phyloP scores from a whole-genome alignment of 2,329 filamentous ascomycete genomes.

The Colletotrichum sansevieriae region DNA sequence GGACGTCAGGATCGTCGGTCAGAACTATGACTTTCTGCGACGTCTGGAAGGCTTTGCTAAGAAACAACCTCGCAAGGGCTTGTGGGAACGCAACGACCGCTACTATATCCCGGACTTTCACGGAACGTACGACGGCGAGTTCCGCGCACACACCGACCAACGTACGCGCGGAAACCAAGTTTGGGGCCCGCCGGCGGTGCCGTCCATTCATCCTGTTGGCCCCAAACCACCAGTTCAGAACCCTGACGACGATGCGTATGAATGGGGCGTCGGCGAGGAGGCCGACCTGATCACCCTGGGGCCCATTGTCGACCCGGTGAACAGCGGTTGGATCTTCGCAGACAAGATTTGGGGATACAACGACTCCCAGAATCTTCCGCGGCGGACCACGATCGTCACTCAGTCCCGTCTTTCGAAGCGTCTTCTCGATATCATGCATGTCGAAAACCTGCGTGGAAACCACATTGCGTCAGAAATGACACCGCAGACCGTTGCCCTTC shows the following conservation, averaged over 20 bases:
- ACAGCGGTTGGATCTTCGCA: constrained; percentile 79
- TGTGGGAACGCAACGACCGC: constrained; percentile 80
- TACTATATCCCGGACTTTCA: constrained; percentile 80
- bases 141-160: constrained; percentile 73
- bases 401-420: constrained; percentile 80
- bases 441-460: constrained; percentile 79
- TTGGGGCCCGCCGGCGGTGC: constrained; percentile 75
- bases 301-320: constrained; percentile 82
- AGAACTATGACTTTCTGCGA: constrained; percentile 84
- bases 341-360: constrained; percentile 77
- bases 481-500: constrained; percentile 77
- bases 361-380: constrained; percentile 70
- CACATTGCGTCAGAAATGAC: constrained; percentile 88
- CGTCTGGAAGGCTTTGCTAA: constrained; percentile 73
- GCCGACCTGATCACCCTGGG: constrained; percentile 81
- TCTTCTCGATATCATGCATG: constrained; percentile 81
- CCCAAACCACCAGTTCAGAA: constrained; percentile 72
- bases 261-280: constrained; percentile 83
- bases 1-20: constrained; percentile 82
- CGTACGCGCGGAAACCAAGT: constrained; percentile 66
- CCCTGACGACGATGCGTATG: constrained; percentile 74
- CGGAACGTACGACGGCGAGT: constrained; percentile 75
- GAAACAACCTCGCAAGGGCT: constrained; percentile 76
- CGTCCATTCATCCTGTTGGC: constrained; percentile 72
- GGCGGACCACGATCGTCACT: constrained; percentile 83